A percentile compares a stretch with the other conserved stretches of the same genome.
phyloP scores from a whole-genome alignment of 2,329 filamentous ascomycete species.

The Xenosphaeropsis pyriputrescens region DNA sequence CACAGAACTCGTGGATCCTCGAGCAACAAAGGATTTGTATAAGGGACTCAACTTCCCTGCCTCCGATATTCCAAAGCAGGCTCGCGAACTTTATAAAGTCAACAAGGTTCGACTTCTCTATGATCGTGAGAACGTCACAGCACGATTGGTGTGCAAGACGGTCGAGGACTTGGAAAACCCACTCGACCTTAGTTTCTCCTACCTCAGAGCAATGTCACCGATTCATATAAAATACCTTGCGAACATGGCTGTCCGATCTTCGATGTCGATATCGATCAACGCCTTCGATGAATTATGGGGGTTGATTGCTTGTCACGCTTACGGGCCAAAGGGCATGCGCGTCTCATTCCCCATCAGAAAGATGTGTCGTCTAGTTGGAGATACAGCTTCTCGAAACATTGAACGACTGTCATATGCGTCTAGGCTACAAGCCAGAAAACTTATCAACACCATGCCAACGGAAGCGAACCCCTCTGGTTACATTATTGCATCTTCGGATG shows the following conservation, averaged over 20 bases:
- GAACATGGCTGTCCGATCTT: constrained; percentile 86
- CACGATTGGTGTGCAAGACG: constrained; percentile 68
- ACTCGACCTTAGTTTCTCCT: constrained; percentile 71
- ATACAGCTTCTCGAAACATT: constrained; percentile 76
- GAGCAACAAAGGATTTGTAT: constrained; percentile 68
- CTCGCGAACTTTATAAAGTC: constrained; percentile 74
- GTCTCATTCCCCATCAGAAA: constrained; percentile 85
- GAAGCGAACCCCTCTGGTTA: constrained; percentile 76
- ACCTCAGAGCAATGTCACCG: constrained; percentile 79
- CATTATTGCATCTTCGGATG: constrained; percentile 79
- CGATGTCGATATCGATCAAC: constrained; percentile 89
- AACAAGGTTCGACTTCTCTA: constrained; percentile 84
- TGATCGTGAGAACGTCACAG: constrained; percentile 66
- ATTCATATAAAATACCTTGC: constrained; percentile 77
- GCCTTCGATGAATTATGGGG: constrained; percentile 80
- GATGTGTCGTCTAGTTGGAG: constrained; percentile 79
- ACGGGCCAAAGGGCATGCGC: constrained; percentile 67
- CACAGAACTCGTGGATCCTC: constrained; percentile 71
- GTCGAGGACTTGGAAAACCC: constrained; percentile 59
- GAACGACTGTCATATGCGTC: constrained; percentile 79
- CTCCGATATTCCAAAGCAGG: constrained; percentile 74
- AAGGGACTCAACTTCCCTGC: constrained; percentile 82
- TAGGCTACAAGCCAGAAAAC: constrained; percentile 68
- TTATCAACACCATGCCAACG: constrained; percentile 75
- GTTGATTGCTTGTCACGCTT: constrained; percentile 73